Percentiles rank a stretch among this genome's conserved stretches.
Conservation (phyloP, 805 yeast genomes). For the Ogataea polymorpha region DNA sequence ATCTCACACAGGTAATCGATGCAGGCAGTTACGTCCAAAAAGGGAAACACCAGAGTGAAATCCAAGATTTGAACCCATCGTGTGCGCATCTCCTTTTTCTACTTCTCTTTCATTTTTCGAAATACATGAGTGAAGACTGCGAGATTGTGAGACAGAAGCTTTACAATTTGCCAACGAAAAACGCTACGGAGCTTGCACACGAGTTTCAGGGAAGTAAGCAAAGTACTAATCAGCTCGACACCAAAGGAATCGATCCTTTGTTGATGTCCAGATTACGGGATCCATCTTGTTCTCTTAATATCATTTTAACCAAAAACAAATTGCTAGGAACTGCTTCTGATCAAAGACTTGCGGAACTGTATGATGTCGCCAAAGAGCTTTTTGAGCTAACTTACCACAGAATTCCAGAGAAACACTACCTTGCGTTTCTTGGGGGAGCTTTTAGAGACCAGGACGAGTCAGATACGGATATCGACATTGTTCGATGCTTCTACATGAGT, state of each 20-base stretch:
- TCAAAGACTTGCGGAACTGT: constrained; percentile 11
- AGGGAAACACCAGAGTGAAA: constrained; percentile 7
- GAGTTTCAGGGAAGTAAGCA: too few relatives aligned
- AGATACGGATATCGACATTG: constrained; percentile 35
- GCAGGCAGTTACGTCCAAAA: constrained; percentile 4
- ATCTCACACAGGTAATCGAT: background rate
- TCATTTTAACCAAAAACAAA: constrained; percentile 3
- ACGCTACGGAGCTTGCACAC: too few relatives aligned
- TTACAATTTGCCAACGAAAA: too few relatives aligned
- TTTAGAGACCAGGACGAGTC: constrained; percentile 17
- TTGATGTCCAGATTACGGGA: constrained; percentile 1
- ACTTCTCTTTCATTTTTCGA: too few relatives aligned
- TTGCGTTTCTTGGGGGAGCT: constrained; percentile 29
- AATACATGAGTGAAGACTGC: background rate
- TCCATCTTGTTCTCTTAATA: constrained; percentile 4
- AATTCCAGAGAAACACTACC: constrained; percentile 21
- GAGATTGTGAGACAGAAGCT: background rate
- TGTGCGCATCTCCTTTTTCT: too few relatives aligned
- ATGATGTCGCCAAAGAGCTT: constrained; percentile 32
- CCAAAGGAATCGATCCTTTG: background rate
- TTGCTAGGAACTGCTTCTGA: constrained; percentile 2
- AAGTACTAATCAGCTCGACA: background rate
- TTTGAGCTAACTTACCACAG: constrained; percentile 30
- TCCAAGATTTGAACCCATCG: background rate
- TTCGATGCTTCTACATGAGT: constrained; percentile 45